Base-by-base conservation (phyloP, 2,329 filamentous ascomycete genomes). In the Tolypocladium capitatum region DNA sequence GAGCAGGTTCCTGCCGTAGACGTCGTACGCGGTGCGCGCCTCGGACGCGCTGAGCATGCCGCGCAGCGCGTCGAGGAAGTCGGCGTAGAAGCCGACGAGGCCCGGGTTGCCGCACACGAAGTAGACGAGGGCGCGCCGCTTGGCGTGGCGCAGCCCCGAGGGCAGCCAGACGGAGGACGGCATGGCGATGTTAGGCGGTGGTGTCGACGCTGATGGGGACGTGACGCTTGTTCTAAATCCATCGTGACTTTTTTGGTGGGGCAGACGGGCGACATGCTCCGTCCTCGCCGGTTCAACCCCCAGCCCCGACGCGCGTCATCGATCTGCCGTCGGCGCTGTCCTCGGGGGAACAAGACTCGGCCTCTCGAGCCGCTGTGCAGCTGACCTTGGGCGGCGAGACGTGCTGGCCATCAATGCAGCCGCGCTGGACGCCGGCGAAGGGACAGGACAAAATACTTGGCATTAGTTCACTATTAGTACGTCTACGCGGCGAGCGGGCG, bases 91-190 rank as follows among this genome's bases (percentile, higher is more conserved):
- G 48, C 74, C 76, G 45, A 89, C 75, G 18, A 88, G 70, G 5
- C 86, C 86, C 5, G 86, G 86, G 54, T 91, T 91, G 20, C 86
- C 86, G 28, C 83, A 78, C 36, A 91, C 72, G 63, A 86, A 83
- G 67, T 80, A 88, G 54, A 90, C 67, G 45, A 89, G 74, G 51
- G 65, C 67, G 51, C 58, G 65, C 14, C 52, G 51, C 18, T 50
- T 48, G 43, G 54, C 48, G 9, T 46, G 43, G 20, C 53, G 52
- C 27, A 50, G 50, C 24, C 49, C 51, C 21, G 64, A 60, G 5
- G 61, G 63, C 9, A 64, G 49, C 46, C 55, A 63, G 36, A 64
- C 56, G n/a, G 54, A 49, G 8, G 58, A 49, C 2, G 47, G 49
- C 60, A 59, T 61, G 16, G 34, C 35, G 31, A 7, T 6, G 27